Evolutionary conservation across 2,329 filamentous ascomycete genomes (phyloP), one percentile per base, ranked within the genome.

Genomic region (Ophiostoma angusticollis): DNA sequence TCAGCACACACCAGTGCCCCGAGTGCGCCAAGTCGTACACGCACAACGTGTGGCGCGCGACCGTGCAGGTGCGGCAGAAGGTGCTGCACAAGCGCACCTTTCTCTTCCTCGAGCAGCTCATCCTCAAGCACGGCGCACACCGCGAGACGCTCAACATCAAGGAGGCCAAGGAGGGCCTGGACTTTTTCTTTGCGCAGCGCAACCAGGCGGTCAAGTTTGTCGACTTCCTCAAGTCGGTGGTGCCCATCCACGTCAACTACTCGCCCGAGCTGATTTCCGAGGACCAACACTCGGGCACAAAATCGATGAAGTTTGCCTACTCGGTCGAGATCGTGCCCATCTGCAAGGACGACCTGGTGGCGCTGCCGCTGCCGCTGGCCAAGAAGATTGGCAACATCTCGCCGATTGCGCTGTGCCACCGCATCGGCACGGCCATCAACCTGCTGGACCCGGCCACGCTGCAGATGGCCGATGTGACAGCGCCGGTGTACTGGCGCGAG

Each of bases 61-160:
- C 77, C 44, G 87, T 96, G 7, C 93, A 98, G 64, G 85, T 98
- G 40, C 79, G 91, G 46, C 91, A 98, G 59, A 95, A 96, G 64
- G 91, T 98, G 28, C 76, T 84, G 5, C 91, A 98, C 65, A 98
- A 95, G 67, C 70, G 49, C 7, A 72, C 69, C 2, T 72, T 73
- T 46, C 50, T 73, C 33, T 72, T 67, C 57, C 77, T 96, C 27
- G 87, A 96, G 61, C 89, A 98, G 67, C 70, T 96, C 41, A 93
- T 98, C 51, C 68, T 98, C 51, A 96, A 95, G 67, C 86, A 96
- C 58, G 74, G 75, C 40, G 91, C 89, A 4, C 87, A 48, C 59
- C 74, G 77, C 48, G 87, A 98, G 50, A 91, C 89, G 1, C 87
- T 95, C 61, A 98, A 96, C 59, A 98, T 98, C 63, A 95, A 93